Base-by-base conservation (phyloP, 768 basidiomycete genomes). In the Boletellus ananas region DNA sequence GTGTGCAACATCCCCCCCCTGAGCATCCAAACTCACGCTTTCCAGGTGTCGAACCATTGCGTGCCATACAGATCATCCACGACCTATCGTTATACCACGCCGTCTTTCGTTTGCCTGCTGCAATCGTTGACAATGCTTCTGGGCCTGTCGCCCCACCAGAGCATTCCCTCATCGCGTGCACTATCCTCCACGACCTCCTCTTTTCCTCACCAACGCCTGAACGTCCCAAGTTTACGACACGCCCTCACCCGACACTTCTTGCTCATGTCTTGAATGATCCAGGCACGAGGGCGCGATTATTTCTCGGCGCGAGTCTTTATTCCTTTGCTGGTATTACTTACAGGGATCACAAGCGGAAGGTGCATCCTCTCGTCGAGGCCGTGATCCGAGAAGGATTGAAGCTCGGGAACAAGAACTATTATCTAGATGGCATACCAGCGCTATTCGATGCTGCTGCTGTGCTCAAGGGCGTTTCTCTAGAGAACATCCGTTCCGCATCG, bases 381-480 rank as follows among this genome's bases (percentile, higher is more conserved):
- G 83, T 85, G 25, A 77, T 97, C 31, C 79, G 87, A 42, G 90
- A 95, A 41, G 88, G 89, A 6, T 68, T 96, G 50, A 97, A 94
- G 65, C 75, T 92, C 23, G 90, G 90, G 10, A 74, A 77, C 17
- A 85, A 87, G 58, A 81, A 86, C 54, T 84, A 89, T 60, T 90
- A 81, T 55, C 68, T 88, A 16, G 87, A 87, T 60, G 91, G 87
- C 17, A 79, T 89, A 38, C 87, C 87, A 3, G 68, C 73, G 1
- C 74, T 87, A 3, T 91, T 84, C 62, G 63, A 70, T 14, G 84
- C 83, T 6, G 72, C 77, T 0, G 45, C 62, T 8, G 45, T 80
- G 14, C 51, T 85, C 14, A 60, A 61, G 44, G 59, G 59, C 14
- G 42, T 67, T 20, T 63, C 68, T 4, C 58, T 73, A 35, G 61